These are phyloP conservation scores for Triadica sebifera DNA, from an alignment of 345 rosid genomes.

Conservation along the genomic window DNA sequence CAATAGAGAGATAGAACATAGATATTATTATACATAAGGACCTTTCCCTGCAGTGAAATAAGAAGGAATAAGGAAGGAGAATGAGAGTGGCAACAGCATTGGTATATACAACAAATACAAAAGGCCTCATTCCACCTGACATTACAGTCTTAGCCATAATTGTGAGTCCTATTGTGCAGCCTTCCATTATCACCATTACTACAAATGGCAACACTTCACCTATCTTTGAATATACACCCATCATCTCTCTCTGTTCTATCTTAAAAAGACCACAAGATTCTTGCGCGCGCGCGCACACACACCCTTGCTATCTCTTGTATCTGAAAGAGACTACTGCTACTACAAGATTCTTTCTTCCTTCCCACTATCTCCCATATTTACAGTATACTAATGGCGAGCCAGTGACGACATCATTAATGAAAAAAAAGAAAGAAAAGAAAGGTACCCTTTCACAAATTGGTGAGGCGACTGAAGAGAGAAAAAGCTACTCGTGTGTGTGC, in stretches of 20 bases:
- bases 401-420: neutral
- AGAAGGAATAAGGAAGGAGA: conserved; percentile 62
- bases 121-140: conserved; percentile 71
- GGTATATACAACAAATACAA: conserved; percentile 66
- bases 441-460: conserved; percentile 50
- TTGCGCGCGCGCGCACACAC: too few species aligned
- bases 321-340: too few species aligned
- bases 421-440: neutral
- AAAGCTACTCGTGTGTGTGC: conserved; percentile 58
- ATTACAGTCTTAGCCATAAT: conserved; percentile 63
- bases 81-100: conserved; percentile 54
- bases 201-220: conserved; percentile 44
- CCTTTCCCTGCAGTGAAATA: conserved; percentile 54
- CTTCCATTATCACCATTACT: conserved; percentile 71
- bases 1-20: neutral
- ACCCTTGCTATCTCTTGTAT: too few species aligned
- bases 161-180: conserved; percentile 64
- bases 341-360: neutral
- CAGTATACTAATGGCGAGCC: neutral
- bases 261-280: neutral
- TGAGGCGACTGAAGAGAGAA: conserved; percentile 51
- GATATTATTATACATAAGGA: neutral
- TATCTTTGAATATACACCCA: conserved; percentile 21
- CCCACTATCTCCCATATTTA: neutral
- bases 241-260: conserved; percentile 17